Base-by-base conservation (phyloP, 179 eudicot species). In the Beta corolliflora region DNA sequence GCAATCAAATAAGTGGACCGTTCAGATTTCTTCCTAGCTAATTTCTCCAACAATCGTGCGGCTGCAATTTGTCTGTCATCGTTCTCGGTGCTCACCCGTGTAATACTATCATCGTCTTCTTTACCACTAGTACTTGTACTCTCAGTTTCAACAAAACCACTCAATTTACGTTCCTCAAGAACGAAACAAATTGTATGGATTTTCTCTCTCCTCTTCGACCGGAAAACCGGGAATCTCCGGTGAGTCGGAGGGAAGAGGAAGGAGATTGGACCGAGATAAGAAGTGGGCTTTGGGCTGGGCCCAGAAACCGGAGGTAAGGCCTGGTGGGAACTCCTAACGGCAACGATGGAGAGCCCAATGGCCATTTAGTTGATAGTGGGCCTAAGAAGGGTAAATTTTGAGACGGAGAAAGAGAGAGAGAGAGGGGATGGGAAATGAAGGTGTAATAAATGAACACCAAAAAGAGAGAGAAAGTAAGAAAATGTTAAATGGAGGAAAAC, bases 1-100 rank as follows among this genome's bases (percentile, higher is more conserved):
- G 98, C 99, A 5, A 94, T 76, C 56, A 96, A 85, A 67, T 96
- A 94, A 76, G 97, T 94, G 36, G 82, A 90, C 82, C 99, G 85
- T 85, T 94, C 99, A 10, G 97, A 94, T 84, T 70, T 91, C 90
- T 96, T 96, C 89, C 92, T 82, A 1, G 90, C 93, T 68, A 75
- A 25, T 69, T 83, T 94, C 87, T 91, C 88, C 79, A 86, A 85
- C 84, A 89, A 80, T 10, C 87, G 88, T 2, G 70, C 85, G 54
- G 89, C 89, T 11, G 76, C 46, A 60, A 87, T 79, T 77, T 70
- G 78, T 4, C 83, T 80, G 82, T 80, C 88, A 45, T 54, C 23
- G 7, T 71, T 84, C 21, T 75, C 81, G 9, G 41, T 31, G 10
- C 71, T 80, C 60, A 60, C 48, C n/a, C 36, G 59, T 0, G 82